Evolutionary conservation across 805 yeast genomes (phyloP).

Genomic region (Huiozyma sinensis): DNA sequence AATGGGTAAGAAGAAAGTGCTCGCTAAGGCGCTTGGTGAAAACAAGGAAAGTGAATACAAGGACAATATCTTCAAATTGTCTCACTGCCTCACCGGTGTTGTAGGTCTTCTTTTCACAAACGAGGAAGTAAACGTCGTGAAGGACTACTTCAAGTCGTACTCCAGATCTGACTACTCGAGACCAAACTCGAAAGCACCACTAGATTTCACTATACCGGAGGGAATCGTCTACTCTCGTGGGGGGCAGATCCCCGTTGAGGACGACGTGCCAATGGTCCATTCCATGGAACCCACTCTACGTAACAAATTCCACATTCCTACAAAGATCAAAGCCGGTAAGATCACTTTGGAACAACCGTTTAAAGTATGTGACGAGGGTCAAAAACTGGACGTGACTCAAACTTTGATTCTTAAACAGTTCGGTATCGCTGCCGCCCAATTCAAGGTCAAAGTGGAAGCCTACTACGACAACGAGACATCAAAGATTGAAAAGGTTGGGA

Average conservation of each 20-base stretch:
- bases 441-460: conserved; percentile 71
- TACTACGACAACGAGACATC: conserved; percentile 57
- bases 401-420: conserved; percentile 87
- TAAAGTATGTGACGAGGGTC: conserved; percentile 71
- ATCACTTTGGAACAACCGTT: conserved; percentile 66
- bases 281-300: conserved; percentile 90
- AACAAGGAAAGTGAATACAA: conserved; percentile 82
- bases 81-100: conserved; percentile 59
- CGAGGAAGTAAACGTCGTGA: conserved; percentile 81
- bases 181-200: conserved; percentile 76
- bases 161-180: conserved; percentile 76
- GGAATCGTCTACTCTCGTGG: conserved; percentile 93
- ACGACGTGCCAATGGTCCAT: conserved; percentile 94
- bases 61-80: conserved; percentile 65
- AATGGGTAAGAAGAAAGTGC: conserved; percentile 86
- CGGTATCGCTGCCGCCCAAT: conserved; percentile 90
- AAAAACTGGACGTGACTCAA: conserved; percentile 76
- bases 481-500: conserved; percentile 23
- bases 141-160: conserved; percentile 73
- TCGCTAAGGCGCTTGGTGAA: conserved; percentile 86
- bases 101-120: conserved; percentile 84
- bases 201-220: conserved; percentile 75
- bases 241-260: conserved; percentile 81
- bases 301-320: conserved; percentile 82
- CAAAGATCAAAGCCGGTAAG: conserved; percentile 83